phyloP scores from a whole-genome alignment of 208 protist genomes.

The Lotmaria passim region DNA sequence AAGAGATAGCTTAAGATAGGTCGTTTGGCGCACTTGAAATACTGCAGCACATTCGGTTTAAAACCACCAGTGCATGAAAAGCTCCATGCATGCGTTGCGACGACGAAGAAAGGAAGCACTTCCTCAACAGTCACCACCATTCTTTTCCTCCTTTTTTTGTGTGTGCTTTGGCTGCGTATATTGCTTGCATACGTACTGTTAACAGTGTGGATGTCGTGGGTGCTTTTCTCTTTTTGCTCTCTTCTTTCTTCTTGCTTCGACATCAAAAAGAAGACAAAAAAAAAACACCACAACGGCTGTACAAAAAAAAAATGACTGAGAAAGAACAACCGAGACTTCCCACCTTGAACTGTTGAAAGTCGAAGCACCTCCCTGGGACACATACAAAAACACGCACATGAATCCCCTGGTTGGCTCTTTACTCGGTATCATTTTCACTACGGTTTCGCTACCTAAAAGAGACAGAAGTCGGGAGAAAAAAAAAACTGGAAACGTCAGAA shows the following conservation, averaged over 20 bases:
- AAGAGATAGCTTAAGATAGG: too few species aligned
- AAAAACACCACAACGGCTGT: background rate
- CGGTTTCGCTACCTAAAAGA: constrained; percentile 8
- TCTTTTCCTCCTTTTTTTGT: background rate
- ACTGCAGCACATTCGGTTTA: too few species aligned
- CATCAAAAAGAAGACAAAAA: constrained; percentile 12
- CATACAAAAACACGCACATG: background rate
- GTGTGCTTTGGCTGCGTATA: background rate
- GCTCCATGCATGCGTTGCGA: too few species aligned
- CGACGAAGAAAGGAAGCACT: too few species aligned
- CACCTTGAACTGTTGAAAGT: too few species aligned
- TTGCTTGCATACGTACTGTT: constrained; percentile 15
- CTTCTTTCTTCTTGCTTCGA: background rate
- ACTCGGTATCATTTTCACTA: constrained; percentile 3
- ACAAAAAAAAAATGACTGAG: constrained; percentile 1
- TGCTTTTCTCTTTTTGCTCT: background rate
- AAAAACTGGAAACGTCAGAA: constrained; percentile 16
- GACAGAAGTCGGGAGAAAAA: too few species aligned
- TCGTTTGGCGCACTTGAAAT: too few species aligned
- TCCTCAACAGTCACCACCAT: too few species aligned
- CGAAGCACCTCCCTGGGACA: too few species aligned
- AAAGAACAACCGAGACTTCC: background rate
- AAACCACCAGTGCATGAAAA: too few species aligned
- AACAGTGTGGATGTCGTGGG: constrained; percentile 9
- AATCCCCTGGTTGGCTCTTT: too few species aligned